Evolutionary conservation across 441 rosid genomes (phyloP), one percentile per base, ranked within the genome.

Genomic region (Eruca vesicaria): DNA sequence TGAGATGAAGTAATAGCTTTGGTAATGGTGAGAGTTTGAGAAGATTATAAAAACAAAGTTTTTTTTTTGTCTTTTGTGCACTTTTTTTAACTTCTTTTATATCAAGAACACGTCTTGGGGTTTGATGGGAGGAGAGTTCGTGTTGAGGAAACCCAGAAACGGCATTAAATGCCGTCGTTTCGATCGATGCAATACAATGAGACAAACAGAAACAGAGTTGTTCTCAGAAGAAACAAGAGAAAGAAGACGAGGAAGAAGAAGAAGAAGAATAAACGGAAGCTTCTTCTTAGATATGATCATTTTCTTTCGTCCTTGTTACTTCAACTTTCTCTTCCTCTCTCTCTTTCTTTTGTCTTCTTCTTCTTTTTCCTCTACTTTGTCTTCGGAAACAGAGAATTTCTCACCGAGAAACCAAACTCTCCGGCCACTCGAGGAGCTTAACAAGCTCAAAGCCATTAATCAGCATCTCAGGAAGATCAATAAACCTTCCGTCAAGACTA

Each of bases 401-500:
- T 78, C 59, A 1, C 79, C 79, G 15, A 81, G 76, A 43, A 87
- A 93, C 78, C 95, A 88, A 82, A 86, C 95, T 64, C 84, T 95
- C 60, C 89, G 84, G 36, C 98, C 99, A 0, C 82, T 72, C 12
- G 87, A 88, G 29, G 95, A 95, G 84, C 78, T 88, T 19, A 72
- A 73, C 29, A 90, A 85, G 84, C 69, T 91, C 70, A 87, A 80
- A 81, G 58, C 82, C 32, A 82, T 90, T 57, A 80, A 69, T 76
- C 78, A 89, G n/a, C 94, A 78, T 79, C 97, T 95, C 56, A 78
- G 79, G 56, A 88, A 80, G 84, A 82, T 95, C 82, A 95, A 95
- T 90, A 95, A 93, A 83, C 91, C 95, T 56, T 71, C 94, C 28
- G 58, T 90, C 61, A 91, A 90, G 85, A 87, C 98, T 31, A 91